Evolutionary conservation across 2,329 filamentous ascomycete genomes (phyloP), one percentile per base, ranked within the genome.

Genomic region (Claviceps sp.): DNA sequence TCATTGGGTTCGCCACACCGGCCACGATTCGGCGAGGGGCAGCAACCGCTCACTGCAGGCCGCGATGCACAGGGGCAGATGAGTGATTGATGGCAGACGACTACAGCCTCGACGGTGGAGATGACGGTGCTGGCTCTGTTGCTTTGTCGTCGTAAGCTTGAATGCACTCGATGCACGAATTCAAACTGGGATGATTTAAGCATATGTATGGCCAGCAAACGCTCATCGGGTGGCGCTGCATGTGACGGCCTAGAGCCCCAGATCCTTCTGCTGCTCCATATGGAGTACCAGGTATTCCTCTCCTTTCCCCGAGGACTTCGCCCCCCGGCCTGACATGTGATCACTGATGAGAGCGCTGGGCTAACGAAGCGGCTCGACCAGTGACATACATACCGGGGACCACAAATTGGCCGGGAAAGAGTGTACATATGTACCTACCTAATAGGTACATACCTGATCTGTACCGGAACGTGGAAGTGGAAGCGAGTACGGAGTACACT

Each of bases 1-100:
- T 74, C 81, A 84, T 84, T 61, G 59, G 58, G 55, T 42, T 54
- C 50, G 55, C 55, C 50, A 56, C 51, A 48, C 37, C 43, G 11
- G 11, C 42, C 47, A 41, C 43, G 20, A 47, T 22, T 26, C 8
- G 14, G 44, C 44, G 26, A 18, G 24, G 8, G 11, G 26, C 16
- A 47, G 46, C 20, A 41, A 40, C 18, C 49, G 18, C 41, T 41
- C 18, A 30, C 49, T n/a, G 49, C 30, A 34, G 30, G 9, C 49
- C 34, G 45, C 37, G 48, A 50, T 38, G 43, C 26, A 42, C 42
- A 30, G 20, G 13, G 47, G n/a, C 3, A 18, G 24, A 11, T 6
- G 7, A 34, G 42, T 41, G 50, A 37, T 43, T 52, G 38, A 30
- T 42, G 41, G 7, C 16, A 30, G 48, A 50, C 26, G n/a, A 13